Evolutionary conservation across 129 eudicot genomes (phyloP).

Genomic region (Scalesia atractyloides): DNA sequence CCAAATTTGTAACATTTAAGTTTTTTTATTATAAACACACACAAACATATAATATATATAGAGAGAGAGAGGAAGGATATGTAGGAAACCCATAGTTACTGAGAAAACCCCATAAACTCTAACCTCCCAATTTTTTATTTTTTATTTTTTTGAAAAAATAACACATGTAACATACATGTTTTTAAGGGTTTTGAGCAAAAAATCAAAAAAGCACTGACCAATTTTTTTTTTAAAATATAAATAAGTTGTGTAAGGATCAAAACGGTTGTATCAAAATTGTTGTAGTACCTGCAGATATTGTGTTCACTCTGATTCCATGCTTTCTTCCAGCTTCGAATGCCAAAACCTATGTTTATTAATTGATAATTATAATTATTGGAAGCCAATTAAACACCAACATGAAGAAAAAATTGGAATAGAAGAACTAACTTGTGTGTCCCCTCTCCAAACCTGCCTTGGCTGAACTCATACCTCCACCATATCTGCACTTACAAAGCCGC

Average conservation of each 20-base stretch:
- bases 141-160: too few species aligned
- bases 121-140: too few species aligned
- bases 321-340: conserved; percentile 99
- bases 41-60: background rate
- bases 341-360: conserved; percentile 52
- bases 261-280: background rate
- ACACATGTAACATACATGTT: too few species aligned
- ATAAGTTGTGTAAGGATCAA: too few species aligned
- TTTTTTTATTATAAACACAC: background rate
- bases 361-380: conserved; percentile 1
- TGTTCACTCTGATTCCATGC: conserved; percentile 75
- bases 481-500: conserved; percentile 41
- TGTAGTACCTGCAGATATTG: conserved; percentile 79
- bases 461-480: conserved; percentile 99
- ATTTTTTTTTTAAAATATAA: too few species aligned
- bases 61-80: too few species aligned
- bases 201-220: too few species aligned
- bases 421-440: conserved; percentile 61
- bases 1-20: background rate
- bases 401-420: background rate
- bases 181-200: too few species aligned
- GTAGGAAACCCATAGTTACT: too few species aligned
- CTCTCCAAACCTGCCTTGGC: conserved; percentile 97
- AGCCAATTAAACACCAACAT: background rate
- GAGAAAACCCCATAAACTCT: too few species aligned